These are phyloP conservation scores for Umbelopsis isabellina DNA, from an alignment of 192 early-diverging fungal species.

Conservation along the genomic window DNA sequence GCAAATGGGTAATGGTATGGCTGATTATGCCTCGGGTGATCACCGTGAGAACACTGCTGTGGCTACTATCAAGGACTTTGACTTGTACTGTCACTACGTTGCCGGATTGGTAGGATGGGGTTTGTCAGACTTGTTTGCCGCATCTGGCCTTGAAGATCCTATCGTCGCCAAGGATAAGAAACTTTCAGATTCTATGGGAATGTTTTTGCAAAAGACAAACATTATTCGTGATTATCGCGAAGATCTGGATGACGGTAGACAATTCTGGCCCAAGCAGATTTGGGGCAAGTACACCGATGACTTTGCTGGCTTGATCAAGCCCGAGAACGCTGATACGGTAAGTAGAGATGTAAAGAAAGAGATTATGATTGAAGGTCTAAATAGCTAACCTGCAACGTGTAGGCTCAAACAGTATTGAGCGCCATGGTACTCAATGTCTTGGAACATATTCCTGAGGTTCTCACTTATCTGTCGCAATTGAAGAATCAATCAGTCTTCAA, in stretches of 20 bases:
- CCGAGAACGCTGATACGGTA: slow-evolving; percentile 64
- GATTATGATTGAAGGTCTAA: background rate
- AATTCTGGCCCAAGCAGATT: slow-evolving; percentile 96
- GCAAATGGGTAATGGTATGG: slow-evolving; percentile 96
- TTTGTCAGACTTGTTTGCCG: slow-evolving; percentile 88
- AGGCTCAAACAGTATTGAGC: slow-evolving; percentile 82
- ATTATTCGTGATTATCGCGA: slow-evolving; percentile 96
- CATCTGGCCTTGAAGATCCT: slow-evolving; percentile 77
- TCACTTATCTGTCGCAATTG: slow-evolving; percentile 84
- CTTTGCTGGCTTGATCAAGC: slow-evolving; percentile 72
- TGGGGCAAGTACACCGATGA: slow-evolving; percentile 84
- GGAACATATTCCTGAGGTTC: slow-evolving; percentile 79
- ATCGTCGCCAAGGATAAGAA: slow-evolving; percentile 50
- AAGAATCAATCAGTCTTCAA: slow-evolving; percentile 82
- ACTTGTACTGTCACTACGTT: slow-evolving; percentile 97
- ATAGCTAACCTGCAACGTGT: background rate
- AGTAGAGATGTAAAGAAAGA: background rate
- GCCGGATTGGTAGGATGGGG: slow-evolving; percentile 96
- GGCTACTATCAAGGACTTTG: slow-evolving; percentile 84
- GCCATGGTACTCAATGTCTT: slow-evolving; percentile 88
- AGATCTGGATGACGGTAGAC: slow-evolving; percentile 84
- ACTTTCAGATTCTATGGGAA: slow-evolving; percentile 92
- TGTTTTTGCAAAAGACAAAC: slow-evolving; percentile 98
- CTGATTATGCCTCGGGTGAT: slow-evolving; percentile 71
- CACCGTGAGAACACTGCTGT: slow-evolving; percentile 54